These are phyloP conservation scores for Rhodotorula sp. DNA, from an alignment of 1,284 basidiomycete genomes.

Conservation along the genomic window DNA sequence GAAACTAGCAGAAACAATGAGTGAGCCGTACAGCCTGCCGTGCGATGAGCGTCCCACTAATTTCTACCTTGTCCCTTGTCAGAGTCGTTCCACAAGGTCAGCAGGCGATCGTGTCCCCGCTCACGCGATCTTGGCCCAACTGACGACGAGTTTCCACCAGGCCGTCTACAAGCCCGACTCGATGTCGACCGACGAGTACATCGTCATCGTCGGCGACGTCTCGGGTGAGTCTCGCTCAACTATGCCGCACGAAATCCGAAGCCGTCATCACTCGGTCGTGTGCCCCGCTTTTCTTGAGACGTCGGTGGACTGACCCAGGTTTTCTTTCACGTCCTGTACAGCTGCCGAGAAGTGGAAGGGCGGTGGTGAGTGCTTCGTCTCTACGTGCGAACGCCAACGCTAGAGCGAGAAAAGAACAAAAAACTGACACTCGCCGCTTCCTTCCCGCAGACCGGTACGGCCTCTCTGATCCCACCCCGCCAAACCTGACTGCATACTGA, in stretches of 20 bases:
- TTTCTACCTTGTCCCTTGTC: too few relatives aligned
- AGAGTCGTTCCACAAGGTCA: slow-evolving; percentile 11
- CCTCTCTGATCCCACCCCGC: neutral
- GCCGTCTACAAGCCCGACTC: slow-evolving; percentile 48
- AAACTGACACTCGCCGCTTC: neutral
- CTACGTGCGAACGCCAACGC: fast-evolving
- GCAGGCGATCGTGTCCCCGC: neutral
- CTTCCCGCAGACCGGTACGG: slow-evolving; percentile 1
- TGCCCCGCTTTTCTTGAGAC: neutral
- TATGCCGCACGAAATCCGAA: too few relatives aligned
- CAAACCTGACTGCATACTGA: neutral
- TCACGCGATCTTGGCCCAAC: neutral
- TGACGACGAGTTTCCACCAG: slow-evolving; percentile 8
- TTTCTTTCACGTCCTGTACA: neutral
- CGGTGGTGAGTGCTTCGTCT: slow-evolving; percentile 43
- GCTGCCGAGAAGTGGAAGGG: slow-evolving; percentile 47
- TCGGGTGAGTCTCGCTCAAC: slow-evolving; percentile 26
- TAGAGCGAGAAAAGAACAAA: neutral
- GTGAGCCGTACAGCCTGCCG: too few relatives aligned
- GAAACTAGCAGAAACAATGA: too few relatives aligned
- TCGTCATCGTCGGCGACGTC: slow-evolving; percentile 48
- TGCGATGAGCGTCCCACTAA: too few relatives aligned
- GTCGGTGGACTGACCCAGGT: neutral
- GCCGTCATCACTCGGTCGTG: neutral
- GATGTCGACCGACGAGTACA: slow-evolving; percentile 49